Conservation (phyloP, 2,329 filamentous ascomycete species). For the Aspergillus jensenii region DNA sequence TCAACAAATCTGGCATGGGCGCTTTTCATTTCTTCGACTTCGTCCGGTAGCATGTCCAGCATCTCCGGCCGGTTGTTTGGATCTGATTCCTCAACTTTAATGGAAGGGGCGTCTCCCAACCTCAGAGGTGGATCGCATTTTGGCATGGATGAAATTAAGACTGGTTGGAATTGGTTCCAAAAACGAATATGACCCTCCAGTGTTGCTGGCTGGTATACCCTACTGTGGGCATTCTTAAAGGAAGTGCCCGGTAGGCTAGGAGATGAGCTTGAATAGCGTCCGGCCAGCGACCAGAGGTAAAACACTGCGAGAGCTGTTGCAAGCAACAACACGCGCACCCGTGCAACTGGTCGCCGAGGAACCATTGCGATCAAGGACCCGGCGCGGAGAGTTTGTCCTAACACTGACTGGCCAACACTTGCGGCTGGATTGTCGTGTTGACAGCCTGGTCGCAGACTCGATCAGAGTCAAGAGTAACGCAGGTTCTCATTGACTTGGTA, state of each 20-base stretch:
- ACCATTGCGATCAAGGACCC: slow-evolving; percentile 9
- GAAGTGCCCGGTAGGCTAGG: neutral
- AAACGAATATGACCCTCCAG: slow-evolving; percentile 28
- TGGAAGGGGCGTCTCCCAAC: slow-evolving; percentile 24
- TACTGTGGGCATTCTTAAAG: neutral
- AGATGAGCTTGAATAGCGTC: slow-evolving; percentile 12
- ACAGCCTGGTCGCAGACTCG: neutral
- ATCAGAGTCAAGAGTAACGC: neutral
- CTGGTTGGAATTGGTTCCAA: slow-evolving; percentile 34
- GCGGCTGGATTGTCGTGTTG: neutral
- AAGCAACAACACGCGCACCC: slow-evolving; percentile 20
- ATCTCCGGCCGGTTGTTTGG: slow-evolving; percentile 31
- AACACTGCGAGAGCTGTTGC: slow-evolving; percentile 15
- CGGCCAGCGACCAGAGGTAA: slow-evolving; percentile 16
- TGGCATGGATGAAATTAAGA: slow-evolving; percentile 33
- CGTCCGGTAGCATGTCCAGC: slow-evolving; percentile 28
- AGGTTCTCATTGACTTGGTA: neutral
- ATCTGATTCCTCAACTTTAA: slow-evolving; percentile 28
- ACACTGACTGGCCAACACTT: neutral
- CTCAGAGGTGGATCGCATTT: slow-evolving; percentile 29
- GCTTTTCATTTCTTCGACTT: slow-evolving; percentile 33
- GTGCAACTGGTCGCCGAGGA: slow-evolving; percentile 16
- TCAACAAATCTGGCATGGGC: slow-evolving; percentile 37
- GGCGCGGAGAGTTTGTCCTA: neutral
- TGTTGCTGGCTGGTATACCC: neutral